These are phyloP conservation scores for Mortierella sp. DNA, from an alignment of 371 early-diverging fungal species.

Conservation along the genomic window DNA sequence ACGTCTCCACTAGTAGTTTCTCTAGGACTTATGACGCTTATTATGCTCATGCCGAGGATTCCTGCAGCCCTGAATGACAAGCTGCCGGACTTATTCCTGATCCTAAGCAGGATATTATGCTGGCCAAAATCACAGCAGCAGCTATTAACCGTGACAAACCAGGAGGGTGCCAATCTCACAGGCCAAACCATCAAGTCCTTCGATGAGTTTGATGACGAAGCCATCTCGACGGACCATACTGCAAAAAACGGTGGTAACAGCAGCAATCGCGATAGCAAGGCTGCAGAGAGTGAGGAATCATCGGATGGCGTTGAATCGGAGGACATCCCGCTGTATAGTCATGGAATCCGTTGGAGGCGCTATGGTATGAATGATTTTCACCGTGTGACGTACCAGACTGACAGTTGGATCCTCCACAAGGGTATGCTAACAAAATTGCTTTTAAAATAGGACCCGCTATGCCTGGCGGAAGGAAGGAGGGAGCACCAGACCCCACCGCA, in stretches of 20 bases:
- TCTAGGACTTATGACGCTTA: conserved; percentile 68
- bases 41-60: conserved; percentile 77
- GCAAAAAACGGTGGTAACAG: background rate
- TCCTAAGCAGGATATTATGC: conserved; percentile 69
- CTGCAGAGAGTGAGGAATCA: background rate
- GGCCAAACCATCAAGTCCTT: conserved; percentile 44
- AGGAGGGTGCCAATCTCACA: conserved; percentile 34
- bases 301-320: conserved; percentile 26
- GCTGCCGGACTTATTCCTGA: conserved; percentile 69
- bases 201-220: conserved; percentile 46
- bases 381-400: too few relatives aligned
- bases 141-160: conserved; percentile 58
- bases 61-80: conserved; percentile 65
- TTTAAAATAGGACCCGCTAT: conserved; percentile 32
- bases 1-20: conserved; percentile 72
- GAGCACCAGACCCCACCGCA: conserved; percentile 60
- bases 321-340: conserved; percentile 31
- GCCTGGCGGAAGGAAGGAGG: conserved; percentile 36
- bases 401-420: too few relatives aligned
- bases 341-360: conserved; percentile 46
- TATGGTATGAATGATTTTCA: conserved; percentile 20
- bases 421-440: background rate
- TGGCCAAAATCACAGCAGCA: conserved; percentile 71
- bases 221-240: background rate
- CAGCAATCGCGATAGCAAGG: background rate